Conservation (phyloP, 768 basidiomycete species). For the Sarcodon sp. region DNA sequence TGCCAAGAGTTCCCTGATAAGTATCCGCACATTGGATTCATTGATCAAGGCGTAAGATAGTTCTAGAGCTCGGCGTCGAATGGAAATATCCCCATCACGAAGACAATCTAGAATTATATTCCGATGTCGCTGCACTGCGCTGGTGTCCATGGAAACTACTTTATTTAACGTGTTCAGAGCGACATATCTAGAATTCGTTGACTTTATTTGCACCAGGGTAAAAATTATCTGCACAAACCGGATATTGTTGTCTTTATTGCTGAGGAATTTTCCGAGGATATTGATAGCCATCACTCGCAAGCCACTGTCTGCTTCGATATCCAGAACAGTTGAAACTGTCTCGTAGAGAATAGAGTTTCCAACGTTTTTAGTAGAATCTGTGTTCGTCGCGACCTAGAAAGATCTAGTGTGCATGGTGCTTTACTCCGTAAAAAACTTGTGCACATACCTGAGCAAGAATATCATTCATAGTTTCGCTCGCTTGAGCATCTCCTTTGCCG, state of each 20-base stretch:
- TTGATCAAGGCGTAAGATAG: constrained; percentile 96
- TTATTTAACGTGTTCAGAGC: constrained; percentile 97
- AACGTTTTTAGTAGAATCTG: constrained; percentile 94
- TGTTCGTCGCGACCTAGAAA: constrained; percentile 94
- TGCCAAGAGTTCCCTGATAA: constrained; percentile 84
- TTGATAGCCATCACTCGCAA: constrained; percentile 99
- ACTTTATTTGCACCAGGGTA: constrained; percentile 1
- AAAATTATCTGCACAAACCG: constrained; percentile 39
- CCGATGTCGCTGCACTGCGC: constrained; percentile 94
- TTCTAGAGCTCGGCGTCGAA: constrained; percentile 91
- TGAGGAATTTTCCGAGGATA: constrained; percentile 94
- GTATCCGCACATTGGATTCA: constrained; percentile 84
- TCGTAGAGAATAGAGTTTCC: constrained; percentile 98
- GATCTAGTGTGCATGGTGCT: not conserved
- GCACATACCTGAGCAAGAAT: constrained; percentile 77
- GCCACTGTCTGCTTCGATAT: constrained; percentile 94
- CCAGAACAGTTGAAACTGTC: constrained; percentile 89
- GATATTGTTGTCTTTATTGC: constrained; percentile 97
- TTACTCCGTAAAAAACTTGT: not conserved
- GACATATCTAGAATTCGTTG: constrained; percentile 57
- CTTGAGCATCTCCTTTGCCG: constrained; percentile 71
- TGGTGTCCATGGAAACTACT: constrained; percentile 95
- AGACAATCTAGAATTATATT: constrained; percentile 99
- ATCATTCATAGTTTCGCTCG: constrained; percentile 97
- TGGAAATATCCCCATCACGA: constrained; percentile 98